phyloP scores from a whole-genome alignment of 2,329 filamentous ascomycete genomes.

The Pseudogymnoascus sp. region DNA sequence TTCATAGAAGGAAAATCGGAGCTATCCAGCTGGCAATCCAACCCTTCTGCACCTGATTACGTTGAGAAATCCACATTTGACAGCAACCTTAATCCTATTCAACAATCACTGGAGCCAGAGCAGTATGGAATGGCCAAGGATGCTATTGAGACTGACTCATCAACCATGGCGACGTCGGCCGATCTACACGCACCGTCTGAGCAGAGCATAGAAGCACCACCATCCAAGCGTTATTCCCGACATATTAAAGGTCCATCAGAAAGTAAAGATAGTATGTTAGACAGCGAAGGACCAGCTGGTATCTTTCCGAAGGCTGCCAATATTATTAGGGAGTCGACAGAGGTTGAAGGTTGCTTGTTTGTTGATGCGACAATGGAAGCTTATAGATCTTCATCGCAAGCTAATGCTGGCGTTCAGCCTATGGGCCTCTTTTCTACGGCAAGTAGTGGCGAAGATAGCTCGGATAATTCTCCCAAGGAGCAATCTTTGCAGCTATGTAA shows the following conservation, averaged over 20 bases:
- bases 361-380: slow-evolving; percentile 21
- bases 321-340: slow-evolving; percentile 28
- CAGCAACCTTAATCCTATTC: neutral
- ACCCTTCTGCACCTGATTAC: neutral
- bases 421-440: neutral
- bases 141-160: neutral
- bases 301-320: slow-evolving; percentile 26
- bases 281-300: slow-evolving; percentile 16
- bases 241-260: neutral
- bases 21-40: slow-evolving; percentile 11
- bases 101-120: neutral
- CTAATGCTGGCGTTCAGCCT: neutral
- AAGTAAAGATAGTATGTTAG: neutral
- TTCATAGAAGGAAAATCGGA: slow-evolving; percentile 46
- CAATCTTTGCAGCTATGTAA: neutral
- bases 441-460: slow-evolving; percentile 25
- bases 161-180: slow-evolving; percentile 12
- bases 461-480: neutral
- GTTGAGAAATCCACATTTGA: neutral
- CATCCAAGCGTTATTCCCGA: neutral
- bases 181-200: slow-evolving; percentile 26
- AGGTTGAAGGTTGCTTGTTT: slow-evolving; percentile 26
- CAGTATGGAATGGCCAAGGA: neutral
- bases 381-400: neutral
- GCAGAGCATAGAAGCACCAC: slow-evolving; percentile 13